Evolutionary conservation across 108 stramenopile genomes (phyloP).

Genomic region (Cyclotella sp.): DNA sequence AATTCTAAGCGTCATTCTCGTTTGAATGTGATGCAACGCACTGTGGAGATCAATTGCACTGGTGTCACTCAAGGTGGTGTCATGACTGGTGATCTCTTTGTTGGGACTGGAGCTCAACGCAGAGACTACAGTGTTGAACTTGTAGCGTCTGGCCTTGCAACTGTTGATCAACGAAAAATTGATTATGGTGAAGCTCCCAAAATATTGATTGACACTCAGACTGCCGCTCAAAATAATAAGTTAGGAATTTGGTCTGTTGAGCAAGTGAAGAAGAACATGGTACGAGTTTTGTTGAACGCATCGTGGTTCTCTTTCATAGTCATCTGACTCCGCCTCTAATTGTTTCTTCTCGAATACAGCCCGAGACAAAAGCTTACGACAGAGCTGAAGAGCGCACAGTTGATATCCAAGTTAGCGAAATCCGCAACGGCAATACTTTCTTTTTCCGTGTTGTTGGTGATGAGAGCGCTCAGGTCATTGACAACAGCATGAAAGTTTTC

Average conservation of each 20-base stretch:
- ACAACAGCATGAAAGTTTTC: conserved; percentile 90
- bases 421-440: conserved; percentile 90
- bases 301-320: not conserved
- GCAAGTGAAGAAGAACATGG: conserved; percentile 41
- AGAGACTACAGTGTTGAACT: conserved; percentile 80
- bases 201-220: conserved; percentile 76
- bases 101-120: conserved; percentile 73
- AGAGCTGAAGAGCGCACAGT: conserved; percentile 62
- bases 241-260: conserved; percentile 84
- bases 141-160: conserved; percentile 82
- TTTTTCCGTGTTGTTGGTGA: conserved; percentile 86
- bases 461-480: conserved; percentile 75
- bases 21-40: conserved; percentile 88
- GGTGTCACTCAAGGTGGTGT: conserved; percentile 88
- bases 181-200: conserved; percentile 89
- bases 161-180: conserved; percentile 88
- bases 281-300: conserved; percentile 11
- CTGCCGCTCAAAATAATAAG: conserved; percentile 74
- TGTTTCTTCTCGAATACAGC: conserved; percentile 9
- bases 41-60: conserved; percentile 88
- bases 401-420: conserved; percentile 87
- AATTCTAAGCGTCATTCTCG: conserved; percentile 93
- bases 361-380: conserved; percentile 49
- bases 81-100: conserved; percentile 82
- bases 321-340: not conserved